phyloP scores from a whole-genome alignment of 495 filamentous ascomycete genomes.

The Sporormia fimetaria region DNA sequence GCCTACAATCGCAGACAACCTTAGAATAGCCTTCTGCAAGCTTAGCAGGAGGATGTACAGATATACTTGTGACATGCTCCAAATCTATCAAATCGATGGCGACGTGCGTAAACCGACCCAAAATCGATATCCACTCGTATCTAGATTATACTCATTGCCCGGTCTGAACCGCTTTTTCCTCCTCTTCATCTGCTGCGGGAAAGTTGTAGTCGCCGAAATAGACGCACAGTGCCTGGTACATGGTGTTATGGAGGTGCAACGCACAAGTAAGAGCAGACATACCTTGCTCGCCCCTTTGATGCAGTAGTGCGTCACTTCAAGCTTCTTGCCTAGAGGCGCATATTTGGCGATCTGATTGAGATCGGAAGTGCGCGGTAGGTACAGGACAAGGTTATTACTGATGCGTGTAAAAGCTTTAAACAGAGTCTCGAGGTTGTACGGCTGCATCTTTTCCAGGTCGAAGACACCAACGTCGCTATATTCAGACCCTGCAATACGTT shows the following conservation, averaged over 20 bases:
- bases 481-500: constrained; percentile 46
- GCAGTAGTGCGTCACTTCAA: constrained; percentile 81
- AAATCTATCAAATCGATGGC: no score
- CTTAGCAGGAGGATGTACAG: no score
- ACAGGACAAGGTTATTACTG: constrained; percentile 53
- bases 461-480: constrained; percentile 72
- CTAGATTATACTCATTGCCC: no score
- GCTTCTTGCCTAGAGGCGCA: constrained; percentile 41
- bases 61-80: no score
- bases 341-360: constrained; percentile 65
- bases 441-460: constrained; percentile 75
- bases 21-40: no score
- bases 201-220: constrained; percentile 41
- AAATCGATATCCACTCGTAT: no score
- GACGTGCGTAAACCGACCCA: no score
- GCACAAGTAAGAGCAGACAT: constrained; percentile 1
- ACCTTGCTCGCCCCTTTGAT: constrained; percentile 81
- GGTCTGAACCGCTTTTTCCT: background rate
- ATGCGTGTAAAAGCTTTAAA: constrained; percentile 46
- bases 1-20: no score
- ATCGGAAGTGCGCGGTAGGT: constrained; percentile 81
- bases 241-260: constrained; percentile 2
- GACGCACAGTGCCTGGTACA: constrained; percentile 39
- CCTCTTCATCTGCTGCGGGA: background rate
- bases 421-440: constrained; percentile 59